phyloP scores from a whole-genome alignment of 305 asterid species.

The Ajuga reptans region DNA sequence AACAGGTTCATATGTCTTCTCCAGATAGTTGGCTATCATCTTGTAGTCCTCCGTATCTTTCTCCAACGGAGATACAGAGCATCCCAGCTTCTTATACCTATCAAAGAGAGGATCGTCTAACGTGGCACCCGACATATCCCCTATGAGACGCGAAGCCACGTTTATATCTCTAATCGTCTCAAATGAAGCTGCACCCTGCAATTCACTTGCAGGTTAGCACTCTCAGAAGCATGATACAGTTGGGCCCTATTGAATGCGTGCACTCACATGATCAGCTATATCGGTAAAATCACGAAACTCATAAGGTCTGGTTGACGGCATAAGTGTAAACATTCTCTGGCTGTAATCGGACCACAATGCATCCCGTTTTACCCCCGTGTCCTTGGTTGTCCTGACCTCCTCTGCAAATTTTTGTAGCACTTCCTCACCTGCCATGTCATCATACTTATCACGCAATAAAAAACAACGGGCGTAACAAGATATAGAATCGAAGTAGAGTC shows the following conservation, averaged over 20 bases:
- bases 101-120: slow-evolving; percentile 75
- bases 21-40: slow-evolving; percentile 65
- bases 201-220: not conserved
- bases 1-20: slow-evolving; percentile 74
- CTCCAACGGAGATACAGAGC: slow-evolving; percentile 45
- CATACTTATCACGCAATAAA: not conserved
- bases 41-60: slow-evolving; percentile 57
- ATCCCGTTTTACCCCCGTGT: slow-evolving; percentile 26
- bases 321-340: slow-evolving; percentile 65
- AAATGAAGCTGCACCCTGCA: slow-evolving; percentile 66
- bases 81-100: slow-evolving; percentile 57
- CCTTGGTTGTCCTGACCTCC: slow-evolving; percentile 22
- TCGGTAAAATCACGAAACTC: slow-evolving; percentile 43
- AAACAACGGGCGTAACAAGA: too few species aligned
- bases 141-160: slow-evolving; percentile 65
- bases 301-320: slow-evolving; percentile 70
- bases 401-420: slow-evolving; percentile 32
- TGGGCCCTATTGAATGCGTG: too few species aligned
- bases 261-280: slow-evolving; percentile 69
- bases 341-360: slow-evolving; percentile 59
- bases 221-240: not conserved
- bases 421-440: slow-evolving; percentile 52
- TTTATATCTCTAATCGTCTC: slow-evolving; percentile 73
- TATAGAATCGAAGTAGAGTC: not conserved
- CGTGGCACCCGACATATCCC: slow-evolving; percentile 63